Conservation (phyloP, 257 asterid genomes). For the Solanum megistacrolobum region DNA sequence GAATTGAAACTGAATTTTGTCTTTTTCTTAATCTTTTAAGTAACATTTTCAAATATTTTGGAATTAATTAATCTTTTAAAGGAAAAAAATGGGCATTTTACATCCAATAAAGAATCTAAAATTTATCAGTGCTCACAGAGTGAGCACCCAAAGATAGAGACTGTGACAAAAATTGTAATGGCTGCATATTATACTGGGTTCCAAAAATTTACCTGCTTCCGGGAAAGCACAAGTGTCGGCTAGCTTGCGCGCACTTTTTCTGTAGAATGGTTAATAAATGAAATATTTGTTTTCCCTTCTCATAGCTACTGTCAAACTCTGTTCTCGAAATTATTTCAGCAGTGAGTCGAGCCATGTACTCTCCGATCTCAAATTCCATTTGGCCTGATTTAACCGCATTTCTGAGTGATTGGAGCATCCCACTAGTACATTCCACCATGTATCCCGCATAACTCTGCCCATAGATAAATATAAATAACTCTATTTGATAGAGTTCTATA, state of each 20-base stretch:
- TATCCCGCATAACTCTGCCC: slow-evolving; percentile 60
- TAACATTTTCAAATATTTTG: not conserved
- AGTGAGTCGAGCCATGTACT: slow-evolving; percentile 61
- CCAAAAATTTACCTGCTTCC: slow-evolving; percentile 56
- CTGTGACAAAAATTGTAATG: no score
- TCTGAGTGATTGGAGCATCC: slow-evolving; percentile 43
- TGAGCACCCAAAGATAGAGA: no score
- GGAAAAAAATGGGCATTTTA: not conserved
- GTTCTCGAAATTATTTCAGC: slow-evolving; percentile 89
- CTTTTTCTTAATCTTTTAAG: not conserved
- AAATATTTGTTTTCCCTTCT: slow-evolving; percentile 73
- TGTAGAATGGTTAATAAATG: slow-evolving; percentile 49
- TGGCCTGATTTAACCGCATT: slow-evolving; percentile 29
- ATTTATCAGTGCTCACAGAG: no score
- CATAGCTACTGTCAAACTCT: slow-evolving; percentile 62
- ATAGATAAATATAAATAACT: not conserved
- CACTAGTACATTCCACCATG: slow-evolving; percentile 72
- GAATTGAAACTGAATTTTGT: not conserved
- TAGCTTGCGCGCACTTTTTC: slow-evolving; percentile 49
- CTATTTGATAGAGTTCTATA: no score
- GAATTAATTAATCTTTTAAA: no score
- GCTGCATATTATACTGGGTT: not conserved
- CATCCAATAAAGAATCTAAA: not conserved
- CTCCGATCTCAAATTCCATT: slow-evolving; percentile 67
- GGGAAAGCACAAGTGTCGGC: slow-evolving; percentile 68